Conservation (phyloP, 306 rosid genomes). For the Rubus parviflorus region DNA sequence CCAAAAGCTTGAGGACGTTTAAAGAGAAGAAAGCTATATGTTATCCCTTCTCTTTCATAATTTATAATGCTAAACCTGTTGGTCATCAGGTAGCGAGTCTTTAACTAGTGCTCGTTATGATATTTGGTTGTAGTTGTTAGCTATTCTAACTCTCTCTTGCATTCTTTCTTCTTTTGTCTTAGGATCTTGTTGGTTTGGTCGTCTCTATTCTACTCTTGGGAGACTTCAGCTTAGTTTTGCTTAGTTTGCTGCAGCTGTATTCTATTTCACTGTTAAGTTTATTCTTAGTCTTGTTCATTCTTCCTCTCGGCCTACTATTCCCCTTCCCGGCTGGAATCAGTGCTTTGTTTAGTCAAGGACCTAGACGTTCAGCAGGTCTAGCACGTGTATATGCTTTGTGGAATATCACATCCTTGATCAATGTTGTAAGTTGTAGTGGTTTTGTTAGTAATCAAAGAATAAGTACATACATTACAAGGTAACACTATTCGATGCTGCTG, state of each 20-base stretch:
- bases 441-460: neutral
- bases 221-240: conserved; percentile 84
- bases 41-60: conserved; percentile 58
- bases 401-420: conserved; percentile 91
- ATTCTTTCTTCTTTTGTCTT: conserved; percentile 22
- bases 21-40: conserved; percentile 65
- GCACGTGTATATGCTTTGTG: conserved; percentile 90
- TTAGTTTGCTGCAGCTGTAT: conserved; percentile 81
- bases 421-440: conserved; percentile 68
- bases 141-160: conserved; percentile 18
- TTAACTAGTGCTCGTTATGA: conserved; percentile 2
- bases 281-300: conserved; percentile 69
- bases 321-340: conserved; percentile 95
- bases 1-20: conserved; percentile 59
- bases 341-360: conserved; percentile 96
- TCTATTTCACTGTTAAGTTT: conserved; percentile 68
- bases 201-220: conserved; percentile 76
- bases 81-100: conserved; percentile 83
- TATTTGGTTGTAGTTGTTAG: conserved; percentile 18
- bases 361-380: conserved; percentile 84
- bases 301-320: conserved; percentile 76
- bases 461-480: neutral
- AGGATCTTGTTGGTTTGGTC: conserved; percentile 95
- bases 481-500: neutral
- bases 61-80: conserved; percentile 71